These are phyloP conservation scores for Yarrowia sp. DNA, from an alignment of 805 yeast genomes.

Conservation along the genomic window DNA sequence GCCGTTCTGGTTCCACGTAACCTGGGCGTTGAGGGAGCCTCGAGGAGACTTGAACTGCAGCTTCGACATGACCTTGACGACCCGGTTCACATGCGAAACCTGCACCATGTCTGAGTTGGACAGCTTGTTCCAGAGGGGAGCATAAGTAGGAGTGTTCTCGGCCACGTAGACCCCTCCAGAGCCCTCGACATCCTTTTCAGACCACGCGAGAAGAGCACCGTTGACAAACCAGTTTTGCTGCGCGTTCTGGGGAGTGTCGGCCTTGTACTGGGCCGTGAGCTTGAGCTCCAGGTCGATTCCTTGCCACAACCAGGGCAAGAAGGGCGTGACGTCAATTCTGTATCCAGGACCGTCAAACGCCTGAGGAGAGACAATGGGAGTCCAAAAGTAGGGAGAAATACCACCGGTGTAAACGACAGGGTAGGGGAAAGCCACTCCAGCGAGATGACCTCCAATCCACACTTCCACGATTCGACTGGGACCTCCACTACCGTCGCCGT, in stretches of 20 bases:
- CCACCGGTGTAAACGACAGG: conserved; percentile 83
- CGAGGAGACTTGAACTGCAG: not conserved
- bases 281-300: conserved; percentile 46
- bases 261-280: conserved; percentile 36
- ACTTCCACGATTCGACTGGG: conserved; percentile 68
- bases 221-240: conserved; percentile 36
- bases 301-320: conserved; percentile 68
- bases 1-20: conserved; percentile 13
- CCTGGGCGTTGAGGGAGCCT: not conserved
- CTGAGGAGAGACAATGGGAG: conserved; percentile 67
- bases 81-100: conserved; percentile 8
- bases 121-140: conserved; percentile 1
- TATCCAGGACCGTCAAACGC: conserved; percentile 73
- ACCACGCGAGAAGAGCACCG: conserved; percentile 37
- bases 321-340: conserved; percentile 65
- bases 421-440: conserved; percentile 62
- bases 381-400: conserved; percentile 74
- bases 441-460: conserved; percentile 54
- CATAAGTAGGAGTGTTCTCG: not conserved
- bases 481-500: conserved; percentile 54
- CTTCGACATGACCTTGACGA: not conserved
- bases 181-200: conserved; percentile 32
- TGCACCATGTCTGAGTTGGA: conserved; percentile 1
- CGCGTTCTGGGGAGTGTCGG: not conserved
- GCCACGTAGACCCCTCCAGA: conserved; percentile 27